phyloP scores from a whole-genome alignment of 306 rosid genomes.

The Pyrus communis region DNA sequence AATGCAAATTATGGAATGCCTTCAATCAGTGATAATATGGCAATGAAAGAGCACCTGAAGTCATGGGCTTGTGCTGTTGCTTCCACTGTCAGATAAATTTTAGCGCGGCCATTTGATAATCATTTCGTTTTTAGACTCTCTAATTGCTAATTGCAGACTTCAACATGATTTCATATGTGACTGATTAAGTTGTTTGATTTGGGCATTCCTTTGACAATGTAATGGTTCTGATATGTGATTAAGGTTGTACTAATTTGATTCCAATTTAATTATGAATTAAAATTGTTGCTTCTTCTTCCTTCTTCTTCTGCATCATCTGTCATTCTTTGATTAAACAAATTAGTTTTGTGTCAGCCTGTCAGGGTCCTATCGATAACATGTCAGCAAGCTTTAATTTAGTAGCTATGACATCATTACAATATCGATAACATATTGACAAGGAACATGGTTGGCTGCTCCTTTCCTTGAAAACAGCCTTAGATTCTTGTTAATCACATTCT shows the following conservation, averaged over 20 bases:
- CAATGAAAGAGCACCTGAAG: constrained; percentile 70
- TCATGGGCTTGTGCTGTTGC: constrained; percentile 76
- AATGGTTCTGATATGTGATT: constrained; percentile 1
- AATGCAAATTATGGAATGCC: constrained; percentile 15
- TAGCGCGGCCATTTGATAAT: neutral
- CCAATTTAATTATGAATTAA: neutral
- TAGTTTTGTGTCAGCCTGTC: too few species aligned
- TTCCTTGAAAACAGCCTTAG: too few species aligned
- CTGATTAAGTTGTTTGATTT: neutral
- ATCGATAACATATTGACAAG: too few species aligned
- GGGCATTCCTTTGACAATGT: constrained; percentile 1
- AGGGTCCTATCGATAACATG: too few species aligned
- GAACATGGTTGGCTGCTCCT: too few species aligned
- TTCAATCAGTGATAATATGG: constrained; percentile 38
- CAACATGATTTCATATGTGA: neutral
- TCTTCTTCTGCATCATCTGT: neutral
- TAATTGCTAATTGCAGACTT: neutral
- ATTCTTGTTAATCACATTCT: too few species aligned
- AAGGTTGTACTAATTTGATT: neutral
- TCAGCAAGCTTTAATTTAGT: too few species aligned
- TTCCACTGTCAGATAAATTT: constrained; percentile 37
- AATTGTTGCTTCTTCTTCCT: neutral
- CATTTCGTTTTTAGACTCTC: neutral
- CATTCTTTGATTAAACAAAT: neutral
- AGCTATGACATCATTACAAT: too few species aligned